A percentile compares a stretch with the other conserved stretches of the same genome.
Conservation (phyloP, 371 early-diverging fungal species). For the Zychaea mexicana region DNA sequence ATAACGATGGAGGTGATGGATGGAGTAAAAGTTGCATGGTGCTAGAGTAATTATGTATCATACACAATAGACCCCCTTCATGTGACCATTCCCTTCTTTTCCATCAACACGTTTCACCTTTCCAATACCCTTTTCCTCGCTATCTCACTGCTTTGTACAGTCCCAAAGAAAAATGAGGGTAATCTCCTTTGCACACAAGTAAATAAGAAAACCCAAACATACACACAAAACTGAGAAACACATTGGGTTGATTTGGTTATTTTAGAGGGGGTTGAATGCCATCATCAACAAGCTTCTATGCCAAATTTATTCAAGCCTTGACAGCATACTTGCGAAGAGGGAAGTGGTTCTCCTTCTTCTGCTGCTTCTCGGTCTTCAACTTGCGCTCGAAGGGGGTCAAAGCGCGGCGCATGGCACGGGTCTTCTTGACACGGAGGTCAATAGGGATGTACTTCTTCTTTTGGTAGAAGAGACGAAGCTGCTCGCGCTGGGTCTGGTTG, state of each 20-base stretch:
- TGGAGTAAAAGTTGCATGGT: conserved; percentile 20
- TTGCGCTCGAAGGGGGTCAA: conserved; percentile 77
- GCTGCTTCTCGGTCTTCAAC: conserved; percentile 73
- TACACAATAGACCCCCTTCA: too few relatives aligned
- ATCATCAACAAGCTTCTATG: neutral
- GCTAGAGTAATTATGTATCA: conserved; percentile 12
- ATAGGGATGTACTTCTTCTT: conserved; percentile 91
- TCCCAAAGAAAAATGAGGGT: too few relatives aligned
- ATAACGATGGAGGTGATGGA: conserved; percentile 14
- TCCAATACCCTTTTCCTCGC: too few relatives aligned
- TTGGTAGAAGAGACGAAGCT: conserved; percentile 82
- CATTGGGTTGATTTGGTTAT: neutral
- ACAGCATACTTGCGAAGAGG: conserved; percentile 85
- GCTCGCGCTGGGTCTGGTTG: conserved; percentile 84
- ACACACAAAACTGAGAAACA: too few relatives aligned
- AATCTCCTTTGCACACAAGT: neutral
- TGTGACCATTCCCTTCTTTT: too few relatives aligned
- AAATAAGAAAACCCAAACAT: neutral
- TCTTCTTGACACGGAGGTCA: conserved; percentile 95
- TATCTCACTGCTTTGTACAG: too few relatives aligned
- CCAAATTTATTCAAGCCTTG: conserved; percentile 68
- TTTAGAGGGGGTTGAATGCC: neutral
- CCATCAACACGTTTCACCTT: too few relatives aligned
- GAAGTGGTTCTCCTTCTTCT: conserved; percentile 85
- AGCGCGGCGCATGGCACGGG: conserved; percentile 94